These are phyloP conservation scores for Cenchrus purpureus DNA, from an alignment of 176 grass and related monocot genomes.

Conservation along the genomic window DNA sequence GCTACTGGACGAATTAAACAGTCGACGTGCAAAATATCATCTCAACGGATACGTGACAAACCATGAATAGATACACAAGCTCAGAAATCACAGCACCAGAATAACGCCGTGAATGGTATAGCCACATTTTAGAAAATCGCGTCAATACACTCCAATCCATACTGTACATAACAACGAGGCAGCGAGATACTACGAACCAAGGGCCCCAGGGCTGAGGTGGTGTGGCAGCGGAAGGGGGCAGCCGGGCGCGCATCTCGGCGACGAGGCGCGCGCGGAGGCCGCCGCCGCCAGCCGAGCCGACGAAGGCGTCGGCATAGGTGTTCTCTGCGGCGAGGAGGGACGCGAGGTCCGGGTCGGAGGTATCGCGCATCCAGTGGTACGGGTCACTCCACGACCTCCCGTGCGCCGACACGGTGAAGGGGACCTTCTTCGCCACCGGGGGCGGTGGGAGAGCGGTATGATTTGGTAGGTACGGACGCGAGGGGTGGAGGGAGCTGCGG, in stretches of 20 bases:
- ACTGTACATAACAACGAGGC: not conserved
- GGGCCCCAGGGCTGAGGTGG: slow-evolving; percentile 84
- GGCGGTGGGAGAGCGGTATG: slow-evolving; percentile 3
- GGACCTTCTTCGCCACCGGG: slow-evolving; percentile 72
- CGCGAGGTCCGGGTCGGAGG: slow-evolving; percentile 61
- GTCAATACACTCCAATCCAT: not conserved
- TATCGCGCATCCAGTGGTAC: slow-evolving; percentile 91
- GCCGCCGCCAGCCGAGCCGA: slow-evolving; percentile 51
- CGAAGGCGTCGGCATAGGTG: slow-evolving; percentile 72
- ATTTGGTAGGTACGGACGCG: not conserved
- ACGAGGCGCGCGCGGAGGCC: slow-evolving; percentile 60
- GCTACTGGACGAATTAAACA: not conserved
- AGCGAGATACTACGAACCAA: slow-evolving; percentile 51
- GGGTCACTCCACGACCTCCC: slow-evolving; percentile 83
- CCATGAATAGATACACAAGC: not conserved
- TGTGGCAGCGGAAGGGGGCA: slow-evolving; percentile 56
- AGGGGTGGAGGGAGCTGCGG: slow-evolving; percentile 4
- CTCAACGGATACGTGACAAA: not conserved
- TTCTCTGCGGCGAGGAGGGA: slow-evolving; percentile 71
- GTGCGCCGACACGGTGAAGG: slow-evolving; percentile 71
- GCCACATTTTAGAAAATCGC: not conserved
- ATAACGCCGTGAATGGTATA: not conserved
- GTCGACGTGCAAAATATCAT: not conserved
- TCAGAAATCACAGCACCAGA: not conserved
- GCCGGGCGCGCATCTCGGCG: slow-evolving; percentile 73